Evolutionary conservation across 441 rosid genomes (phyloP), one percentile per base, ranked within the genome.

Genomic region (Aquilaria agallochum): DNA sequence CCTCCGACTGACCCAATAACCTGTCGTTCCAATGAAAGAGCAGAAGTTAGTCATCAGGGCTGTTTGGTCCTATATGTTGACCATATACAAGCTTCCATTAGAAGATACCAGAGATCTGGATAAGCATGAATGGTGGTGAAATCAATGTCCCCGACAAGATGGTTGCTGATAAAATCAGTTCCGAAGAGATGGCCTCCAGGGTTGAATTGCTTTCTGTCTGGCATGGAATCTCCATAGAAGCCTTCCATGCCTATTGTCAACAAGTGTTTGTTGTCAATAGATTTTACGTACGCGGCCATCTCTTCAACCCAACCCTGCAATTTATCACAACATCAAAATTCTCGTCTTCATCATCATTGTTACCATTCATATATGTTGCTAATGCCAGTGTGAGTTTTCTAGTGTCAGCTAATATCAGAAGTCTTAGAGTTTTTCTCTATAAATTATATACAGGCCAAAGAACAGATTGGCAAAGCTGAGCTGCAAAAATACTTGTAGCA

Each of bases 81-180:
- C 27, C 27, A 20, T 1, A 20, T 20, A 20, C 27, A 20, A 20
- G 27, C 27, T 20, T 20, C 27, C 27, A 20, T 20, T 20, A 20
- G 58, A n/a, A 11, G n/a, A 45, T 74, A 82, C 87, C 87, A 79
- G 42, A 72, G 71, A 56, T 82, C 87, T 0, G 84, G 81, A 50
- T 82, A 82, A 14, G 78, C n/a, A 59, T 82, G 87, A 31, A 80
- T 73, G 11, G 84, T 82, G 62, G 78, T 68, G 42, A 82, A 82
- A 67, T 82, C 84, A 20, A 78, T 53, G 0, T 72, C 73, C 1
- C 64, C 48, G 9, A 78, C 55, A 53, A 66, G 73, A 69, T 72
- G 71, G 56, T 76, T 68, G 32, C 65, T 14, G 27, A 79, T 68
- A 72, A 76, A 76, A 76, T 79, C 83, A 55, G 78, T 63, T 34